Evolutionary conservation across 1,284 basidiomycete genomes (phyloP).

Genomic region (Apiotrichum montevideense): DNA sequence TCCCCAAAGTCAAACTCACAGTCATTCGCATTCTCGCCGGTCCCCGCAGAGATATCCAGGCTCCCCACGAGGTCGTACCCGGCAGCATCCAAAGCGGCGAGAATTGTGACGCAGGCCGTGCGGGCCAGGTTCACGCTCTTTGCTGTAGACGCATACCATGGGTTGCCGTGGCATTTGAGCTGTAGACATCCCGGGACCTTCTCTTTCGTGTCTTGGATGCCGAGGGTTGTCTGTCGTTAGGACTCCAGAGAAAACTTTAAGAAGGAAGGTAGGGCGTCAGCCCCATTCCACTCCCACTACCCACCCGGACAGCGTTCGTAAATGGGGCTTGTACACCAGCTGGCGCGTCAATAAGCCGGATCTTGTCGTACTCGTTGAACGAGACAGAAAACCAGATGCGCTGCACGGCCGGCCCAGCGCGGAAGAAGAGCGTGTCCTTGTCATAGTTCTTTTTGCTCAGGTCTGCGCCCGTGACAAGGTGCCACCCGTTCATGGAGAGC

Average conservation of each 20-base stretch:
- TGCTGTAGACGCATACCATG: conserved; percentile 32
- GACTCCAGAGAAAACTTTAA: too few relatives aligned
- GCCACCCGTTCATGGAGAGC: conserved; percentile 32
- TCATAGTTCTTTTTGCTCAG: conserved; percentile 33
- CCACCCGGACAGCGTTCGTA: conserved; percentile 25
- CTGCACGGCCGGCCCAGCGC: conserved; percentile 24
- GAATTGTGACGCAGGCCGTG: conserved; percentile 23
- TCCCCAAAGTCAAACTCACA: too few relatives aligned
- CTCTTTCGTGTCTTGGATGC: conserved; percentile 31
- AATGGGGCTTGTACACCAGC: conserved; percentile 23
- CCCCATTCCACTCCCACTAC: conserved; percentile 9
- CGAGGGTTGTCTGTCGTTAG: conserved; percentile 26
- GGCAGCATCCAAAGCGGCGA: conserved; percentile 29
- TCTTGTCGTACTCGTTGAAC: conserved; percentile 40
- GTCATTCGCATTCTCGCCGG: too few relatives aligned
- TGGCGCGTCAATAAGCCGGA: conserved; percentile 41
- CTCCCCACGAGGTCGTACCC: conserved; percentile 36
- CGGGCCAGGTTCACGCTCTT: conserved; percentile 23
- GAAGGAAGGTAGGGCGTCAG: too few relatives aligned
- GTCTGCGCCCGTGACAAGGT: conserved; percentile 27
- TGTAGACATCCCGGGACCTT: conserved; percentile 33
- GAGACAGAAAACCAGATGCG: conserved; percentile 32
- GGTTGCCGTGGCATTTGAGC: conserved; percentile 35
- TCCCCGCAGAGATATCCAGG: conserved; percentile 28
- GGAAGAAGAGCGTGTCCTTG: conserved; percentile 40